Conservation (phyloP, 2,329 filamentous ascomycete genomes). For the Teratosphaeria zuluensis region DNA sequence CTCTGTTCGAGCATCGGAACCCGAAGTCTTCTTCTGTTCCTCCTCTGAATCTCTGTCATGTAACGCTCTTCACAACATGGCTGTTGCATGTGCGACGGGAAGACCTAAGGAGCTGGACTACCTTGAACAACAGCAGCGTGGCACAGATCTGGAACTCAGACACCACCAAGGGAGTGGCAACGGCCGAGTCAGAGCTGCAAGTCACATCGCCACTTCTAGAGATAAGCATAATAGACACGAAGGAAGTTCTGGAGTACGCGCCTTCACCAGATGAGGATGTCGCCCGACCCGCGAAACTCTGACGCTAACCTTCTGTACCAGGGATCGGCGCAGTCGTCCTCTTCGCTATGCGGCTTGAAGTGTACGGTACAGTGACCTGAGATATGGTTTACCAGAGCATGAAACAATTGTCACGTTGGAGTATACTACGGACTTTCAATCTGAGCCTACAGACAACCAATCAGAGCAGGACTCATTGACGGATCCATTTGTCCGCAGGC, state of each 20-base stretch:
- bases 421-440: neutral
- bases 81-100: neutral
- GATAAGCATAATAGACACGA: neutral
- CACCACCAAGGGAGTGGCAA: neutral
- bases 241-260: neutral
- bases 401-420: neutral
- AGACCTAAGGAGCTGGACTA: neutral
- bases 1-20: too few species aligned
- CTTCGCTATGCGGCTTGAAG: neutral
- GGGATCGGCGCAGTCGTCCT: neutral
- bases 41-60: neutral
- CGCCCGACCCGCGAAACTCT: neutral
- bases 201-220: neutral
- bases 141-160: neutral
- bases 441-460: neutral
- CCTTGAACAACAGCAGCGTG: neutral
- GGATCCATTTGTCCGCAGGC: neutral
- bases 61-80: neutral
- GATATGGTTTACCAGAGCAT: neutral
- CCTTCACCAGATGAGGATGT: neutral
- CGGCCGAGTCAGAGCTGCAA: neutral
- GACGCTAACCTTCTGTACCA: neutral
- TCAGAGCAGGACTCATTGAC: neutral
- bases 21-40: too few species aligned
- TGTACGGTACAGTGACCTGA: neutral